Percentiles rank a stretch among this genome's conserved stretches.
These are phyloP conservation scores for Cystobasidium tubakii DNA, from an alignment of 768 basidiomycete genomes.

Conservation along the genomic window DNA sequence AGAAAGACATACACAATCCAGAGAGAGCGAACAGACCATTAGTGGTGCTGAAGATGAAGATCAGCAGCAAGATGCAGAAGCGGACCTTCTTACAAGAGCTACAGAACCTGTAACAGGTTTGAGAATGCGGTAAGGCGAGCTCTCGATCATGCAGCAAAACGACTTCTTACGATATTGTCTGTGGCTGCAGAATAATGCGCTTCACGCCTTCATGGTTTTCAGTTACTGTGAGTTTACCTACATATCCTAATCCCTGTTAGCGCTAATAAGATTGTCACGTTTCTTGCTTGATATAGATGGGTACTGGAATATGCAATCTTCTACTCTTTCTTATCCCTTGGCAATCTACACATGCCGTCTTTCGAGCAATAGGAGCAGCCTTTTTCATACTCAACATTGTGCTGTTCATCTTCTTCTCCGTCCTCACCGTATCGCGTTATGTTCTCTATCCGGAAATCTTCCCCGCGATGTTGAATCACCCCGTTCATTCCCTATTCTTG, in stretches of 20 bases:
- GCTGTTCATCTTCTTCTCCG: constrained; percentile 41
- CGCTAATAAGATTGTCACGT: background rate
- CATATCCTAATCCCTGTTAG: background rate
- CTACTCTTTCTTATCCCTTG: constrained; percentile 44
- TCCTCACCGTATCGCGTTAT: constrained; percentile 43
- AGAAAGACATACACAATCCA: background rate
- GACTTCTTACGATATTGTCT: background rate
- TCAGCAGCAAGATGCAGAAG: constrained; percentile 9
- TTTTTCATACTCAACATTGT: constrained; percentile 43
- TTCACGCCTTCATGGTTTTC: constrained; percentile 38
- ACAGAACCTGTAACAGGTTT: constrained; percentile 26
- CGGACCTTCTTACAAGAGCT: constrained; percentile 13
- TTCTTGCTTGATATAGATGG: constrained; percentile 36
- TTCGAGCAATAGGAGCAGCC: constrained; percentile 41
- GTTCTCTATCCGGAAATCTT: constrained; percentile 43
- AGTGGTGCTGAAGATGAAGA: background rate
- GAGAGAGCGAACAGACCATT: background rate
- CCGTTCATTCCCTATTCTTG: constrained; percentile 43
- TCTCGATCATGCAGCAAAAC: background rate
- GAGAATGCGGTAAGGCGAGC: constrained; percentile 20
- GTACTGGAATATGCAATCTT: constrained; percentile 44
- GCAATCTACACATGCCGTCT: constrained; percentile 39
- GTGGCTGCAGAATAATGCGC: constrained; percentile 21
- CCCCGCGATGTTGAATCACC: constrained; percentile 42
- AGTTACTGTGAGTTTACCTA: constrained; percentile 10